phyloP scores from a whole-genome alignment of 306 rosid genomes.

The Citrullus amarus region DNA sequence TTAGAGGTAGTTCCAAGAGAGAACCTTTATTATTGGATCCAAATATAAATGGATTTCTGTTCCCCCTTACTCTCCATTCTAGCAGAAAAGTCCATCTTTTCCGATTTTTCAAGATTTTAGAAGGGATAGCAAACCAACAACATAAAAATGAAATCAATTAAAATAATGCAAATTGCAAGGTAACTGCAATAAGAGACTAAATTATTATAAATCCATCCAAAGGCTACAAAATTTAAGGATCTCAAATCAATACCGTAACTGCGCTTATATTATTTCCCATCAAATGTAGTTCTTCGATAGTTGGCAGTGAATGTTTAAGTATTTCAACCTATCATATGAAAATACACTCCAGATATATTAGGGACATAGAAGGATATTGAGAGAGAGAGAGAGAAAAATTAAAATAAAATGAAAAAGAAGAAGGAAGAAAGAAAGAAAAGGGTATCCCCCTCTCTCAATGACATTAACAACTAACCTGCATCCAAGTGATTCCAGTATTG shows the following conservation, averaged over 20 bases:
- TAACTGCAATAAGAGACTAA: not conserved
- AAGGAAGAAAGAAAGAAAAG: not conserved
- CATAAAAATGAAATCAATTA: not conserved
- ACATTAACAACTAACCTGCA: constrained; percentile 34
- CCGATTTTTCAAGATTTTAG: not conserved
- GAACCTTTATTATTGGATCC: not conserved
- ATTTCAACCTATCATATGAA: constrained; percentile 55
- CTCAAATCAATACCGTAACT: constrained; percentile 34
- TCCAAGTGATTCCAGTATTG: constrained; percentile 62
- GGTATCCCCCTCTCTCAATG: not conserved
- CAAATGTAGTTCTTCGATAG: constrained; percentile 81
- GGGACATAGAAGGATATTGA: not conserved
- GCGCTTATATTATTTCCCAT: constrained; percentile 67
- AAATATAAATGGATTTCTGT: not conserved
- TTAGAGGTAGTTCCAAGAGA: not conserved
- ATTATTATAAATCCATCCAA: not conserved
- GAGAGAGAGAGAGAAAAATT: not conserved
- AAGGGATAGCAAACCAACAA: not conserved
- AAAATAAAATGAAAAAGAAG: too few species aligned
- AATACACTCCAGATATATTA: constrained; percentile 16
- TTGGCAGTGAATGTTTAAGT: constrained; percentile 46
- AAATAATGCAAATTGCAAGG: not conserved
- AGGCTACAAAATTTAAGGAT: not conserved
- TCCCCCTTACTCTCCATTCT: not conserved
- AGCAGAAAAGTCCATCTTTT: not conserved